Conservation (phyloP, 2,329 filamentous ascomycete genomes). For the Pseudonectria foliicola region DNA sequence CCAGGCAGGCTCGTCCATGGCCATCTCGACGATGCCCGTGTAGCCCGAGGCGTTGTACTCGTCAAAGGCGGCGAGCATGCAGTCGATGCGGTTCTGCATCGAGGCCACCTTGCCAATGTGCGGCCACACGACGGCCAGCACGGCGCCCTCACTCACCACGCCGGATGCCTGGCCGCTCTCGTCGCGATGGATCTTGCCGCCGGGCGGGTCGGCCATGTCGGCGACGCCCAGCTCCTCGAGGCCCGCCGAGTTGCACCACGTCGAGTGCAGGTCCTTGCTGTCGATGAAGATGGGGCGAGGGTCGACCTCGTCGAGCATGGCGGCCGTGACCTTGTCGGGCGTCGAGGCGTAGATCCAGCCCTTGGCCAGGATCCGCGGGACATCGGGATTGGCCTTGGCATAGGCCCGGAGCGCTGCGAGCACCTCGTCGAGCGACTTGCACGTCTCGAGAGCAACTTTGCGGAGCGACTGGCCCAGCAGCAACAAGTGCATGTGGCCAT, state of each 20-base stretch:
- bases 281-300: slow-evolving; percentile 49
- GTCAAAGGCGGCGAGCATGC: slow-evolving; percentile 40
- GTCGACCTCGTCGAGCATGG: slow-evolving; percentile 43
- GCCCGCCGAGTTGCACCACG: slow-evolving; percentile 48
- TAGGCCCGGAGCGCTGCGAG: slow-evolving; percentile 37
- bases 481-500: slow-evolving; percentile 51
- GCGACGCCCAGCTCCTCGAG: slow-evolving; percentile 41
- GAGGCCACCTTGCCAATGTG: slow-evolving; percentile 41
- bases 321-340: slow-evolving; percentile 36
- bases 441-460: slow-evolving; percentile 42
- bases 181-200: slow-evolving; percentile 46
- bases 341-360: slow-evolving; percentile 51
- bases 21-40: slow-evolving; percentile 52
- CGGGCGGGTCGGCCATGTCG: slow-evolving; percentile 38
- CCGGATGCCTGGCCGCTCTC: slow-evolving; percentile 40
- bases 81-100: slow-evolving; percentile 39
- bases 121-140: slow-evolving; percentile 49
- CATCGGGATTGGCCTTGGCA: slow-evolving; percentile 38
- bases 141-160: slow-evolving; percentile 44
- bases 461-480: slow-evolving; percentile 46
- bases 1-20: slow-evolving; percentile 54
- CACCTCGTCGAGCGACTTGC: slow-evolving; percentile 43
- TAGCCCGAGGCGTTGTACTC: slow-evolving; percentile 46
- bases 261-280: slow-evolving; percentile 49
- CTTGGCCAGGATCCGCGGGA: slow-evolving; percentile 43